Base-by-base conservation (phyloP, 2,329 filamentous ascomycete species). In the Cercospora zeina region DNA sequence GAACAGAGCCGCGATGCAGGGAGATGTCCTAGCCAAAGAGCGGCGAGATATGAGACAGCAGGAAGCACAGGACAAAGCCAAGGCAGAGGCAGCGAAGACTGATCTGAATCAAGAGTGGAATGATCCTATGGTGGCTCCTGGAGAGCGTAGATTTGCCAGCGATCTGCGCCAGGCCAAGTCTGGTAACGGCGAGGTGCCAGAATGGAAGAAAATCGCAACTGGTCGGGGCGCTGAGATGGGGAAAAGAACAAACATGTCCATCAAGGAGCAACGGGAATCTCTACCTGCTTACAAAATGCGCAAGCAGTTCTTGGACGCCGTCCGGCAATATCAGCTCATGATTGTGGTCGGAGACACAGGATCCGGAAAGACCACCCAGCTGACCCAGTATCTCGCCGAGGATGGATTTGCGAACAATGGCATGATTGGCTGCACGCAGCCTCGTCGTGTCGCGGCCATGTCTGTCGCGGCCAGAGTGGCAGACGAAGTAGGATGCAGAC, bases 271-370 rank as follows among this genome's bases (percentile, higher is more conserved):
- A 76, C 84, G 95, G 70, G 91, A 97, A 74, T 89, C 87, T 30
- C 79, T 99, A 54, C 95, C 95, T 0, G 93, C 97, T 0, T 99
- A 81, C 77, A 89, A 88, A 58, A 97, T 99, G 79, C 86, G 93
- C 59, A 88, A 86, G 55, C 90, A 96, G 72, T 83, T 99, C 31
- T 88, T 97, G 67, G 86, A 96, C 69, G 95, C 95, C 21, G 88
- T 99, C 2, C 81, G 83, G 27, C 88, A 91, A 39, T 95, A 99
- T 73, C 93, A 97, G 72, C 84, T 99, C 50, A 77, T 99, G 65
- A 96, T 99, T 72, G 93, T 99, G 0, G 93, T 99, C 56, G 95
- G 95, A 70, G 95, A 99, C 75, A 99, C 95, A 56, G 95, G 95
- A 13, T 97, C 92, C 0, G 95, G 95, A 68, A 99, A 99, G 77